Evolutionary conservation across 148 eudicot genomes (phyloP), one percentile per base, ranked within the genome.

Genomic region (Chenopodium album): DNA sequence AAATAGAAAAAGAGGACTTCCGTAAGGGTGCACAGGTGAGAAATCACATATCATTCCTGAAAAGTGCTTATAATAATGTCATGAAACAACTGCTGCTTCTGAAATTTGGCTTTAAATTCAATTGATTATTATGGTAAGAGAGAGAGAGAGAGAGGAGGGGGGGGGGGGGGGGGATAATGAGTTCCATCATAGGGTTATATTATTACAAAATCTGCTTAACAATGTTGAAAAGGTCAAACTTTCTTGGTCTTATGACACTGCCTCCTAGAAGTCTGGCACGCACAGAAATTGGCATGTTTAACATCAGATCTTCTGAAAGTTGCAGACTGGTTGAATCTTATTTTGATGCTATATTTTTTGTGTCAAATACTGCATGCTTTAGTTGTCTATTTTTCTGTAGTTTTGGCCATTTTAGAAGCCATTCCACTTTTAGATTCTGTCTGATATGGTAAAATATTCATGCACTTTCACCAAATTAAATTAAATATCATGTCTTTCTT

Each of bases 11-110:
- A 78, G 86, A 79, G 78, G 91, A 92, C 84, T 97, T 97, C 84
- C 89, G 94, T 62, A 97, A 97, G 88, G 99, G 99, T 85, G 91
- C 97, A 62, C 99, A 97, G 97, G 99, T 94, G 83, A 76, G 83
- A 66, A 68, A 74, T 41, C 63, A 44, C 52, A 59, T 56, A 44
- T 60, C 54, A 9, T 29, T 10, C 44, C 59, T 64, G 17, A 60
- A 29, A 41, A 52, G 17, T 78, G 78, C 32, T 41, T 31, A 22
- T 7, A 13, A 13, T 1, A 54, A 22, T 7, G 50, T 72, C 28
- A 72, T 44, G 26, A 31, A 69, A 12, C 68, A 62, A 37, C 17
- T 71, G 77, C 22, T 77, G 72, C 52, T 70, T 28, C 76, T 17
- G 37, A 12, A 70, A 28, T 12, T 52, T 47, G 4, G 23, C 11